These are phyloP conservation scores for Phoma herbarum DNA, from an alignment of 2,329 filamentous ascomycete genomes.

Conservation along the genomic window DNA sequence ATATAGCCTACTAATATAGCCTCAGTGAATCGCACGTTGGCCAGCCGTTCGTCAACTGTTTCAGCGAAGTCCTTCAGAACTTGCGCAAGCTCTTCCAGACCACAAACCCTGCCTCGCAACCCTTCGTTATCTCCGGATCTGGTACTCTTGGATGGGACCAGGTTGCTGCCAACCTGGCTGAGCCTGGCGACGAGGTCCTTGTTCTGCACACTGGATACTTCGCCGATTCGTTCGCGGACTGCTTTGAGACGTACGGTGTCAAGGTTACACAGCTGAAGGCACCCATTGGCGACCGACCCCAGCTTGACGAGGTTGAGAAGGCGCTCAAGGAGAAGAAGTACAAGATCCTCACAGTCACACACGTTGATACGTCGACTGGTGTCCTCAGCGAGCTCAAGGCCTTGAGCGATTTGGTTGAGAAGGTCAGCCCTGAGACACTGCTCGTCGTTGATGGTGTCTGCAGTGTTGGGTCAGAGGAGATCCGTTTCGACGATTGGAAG, in stretches of 20 bases:
- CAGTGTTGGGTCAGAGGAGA: conserved; percentile 95
- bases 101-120: conserved; percentile 80
- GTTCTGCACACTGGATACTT: conserved; percentile 98
- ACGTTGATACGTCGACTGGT: conserved; percentile 96
- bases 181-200: conserved; percentile 87
- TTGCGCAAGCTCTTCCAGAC: conserved; percentile 95
- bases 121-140: conserved; percentile 92
- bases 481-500: conserved; percentile 94
- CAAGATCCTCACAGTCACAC: conserved; percentile 93
- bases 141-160: conserved; percentile 97
- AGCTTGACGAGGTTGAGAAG: conserved; percentile 86
- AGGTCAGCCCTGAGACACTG: conserved; percentile 88
- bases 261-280: conserved; percentile 90
- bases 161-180: conserved; percentile 90
- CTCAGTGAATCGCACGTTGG: conserved; percentile 91
- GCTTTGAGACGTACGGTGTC: conserved; percentile 88
- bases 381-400: conserved; percentile 91
- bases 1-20: conserved; percentile 10
- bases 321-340: conserved; percentile 90
- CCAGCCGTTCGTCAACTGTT: conserved; percentile 84
- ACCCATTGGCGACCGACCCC: conserved; percentile 85
- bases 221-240: conserved; percentile 92
- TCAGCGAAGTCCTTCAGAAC: conserved; percentile 87
- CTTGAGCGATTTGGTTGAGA: conserved; percentile 81
- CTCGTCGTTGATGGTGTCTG: conserved; percentile 96